Evolutionary conservation across 2,329 filamentous ascomycete genomes (phyloP), one percentile per base, ranked within the genome.

Genomic region (Venturia asperata): DNA sequence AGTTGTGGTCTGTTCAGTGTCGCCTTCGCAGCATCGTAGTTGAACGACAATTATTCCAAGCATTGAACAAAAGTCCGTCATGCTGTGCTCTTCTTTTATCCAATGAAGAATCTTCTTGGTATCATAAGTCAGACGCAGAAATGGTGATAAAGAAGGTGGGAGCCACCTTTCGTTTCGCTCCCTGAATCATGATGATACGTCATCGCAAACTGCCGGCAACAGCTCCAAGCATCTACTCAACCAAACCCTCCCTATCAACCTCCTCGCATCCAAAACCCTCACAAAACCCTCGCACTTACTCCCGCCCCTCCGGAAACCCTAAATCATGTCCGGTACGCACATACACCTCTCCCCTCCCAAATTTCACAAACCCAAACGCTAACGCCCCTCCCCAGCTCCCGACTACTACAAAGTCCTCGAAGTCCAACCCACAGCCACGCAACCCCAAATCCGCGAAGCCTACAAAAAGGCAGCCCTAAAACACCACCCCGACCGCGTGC

Each of bases 381-480:
- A 58, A 60, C n/a, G n/a, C n/a, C n/a, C 47, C 19, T 2, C 49
- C 11, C 63, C 63, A 64, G 43, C 63, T 39, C 43, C 52, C 42
- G 66, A 67, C 66, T 67, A 64, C 56, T 67, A 93, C 78, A 85
- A 83, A 62, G 83, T 89, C 68, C 86, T 96, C 62, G 88, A 88
- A 68, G 77, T 96, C 67, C 74, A 87, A 63, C 83, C 90, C 43
- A 88, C 83, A 70, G 92, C 93, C 42, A 89, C 86, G 0, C 85
- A 87, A 66, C 86, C 92, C 72, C 89, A 97, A 75, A 88, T 99
- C 73, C 89, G 93, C 71, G 89, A 91, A 81, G 94, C 92, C 62
- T 99, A 97, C 82, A 99, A 99, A 76, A 88, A 72, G 92, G 89
- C 74, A 90, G 93, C 93, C 5, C 81, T 97, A 58, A 96, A 94